Evolutionary conservation across 176 grass and related monocot genomes (phyloP), one percentile per base, ranked within the genome.

Genomic region (Lolium perenne): DNA sequence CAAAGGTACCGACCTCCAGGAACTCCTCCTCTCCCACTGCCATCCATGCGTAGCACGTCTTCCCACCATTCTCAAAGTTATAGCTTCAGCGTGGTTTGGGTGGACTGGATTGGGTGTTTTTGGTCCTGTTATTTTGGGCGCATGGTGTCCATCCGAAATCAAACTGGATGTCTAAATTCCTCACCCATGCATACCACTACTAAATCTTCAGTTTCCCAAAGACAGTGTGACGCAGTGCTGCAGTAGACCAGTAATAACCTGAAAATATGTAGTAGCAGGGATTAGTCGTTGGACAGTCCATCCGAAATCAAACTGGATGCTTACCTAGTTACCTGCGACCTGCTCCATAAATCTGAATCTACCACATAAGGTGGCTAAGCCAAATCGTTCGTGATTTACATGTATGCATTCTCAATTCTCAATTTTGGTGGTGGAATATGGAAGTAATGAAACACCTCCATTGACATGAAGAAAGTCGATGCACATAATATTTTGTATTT

Each of bases 1-100:
- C 54, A 88, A 69, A 88, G 90, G 90, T 91, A 90, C 67, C 23
- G 16, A 21, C 16, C 74, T 83, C 55, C 74, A 65, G 16, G 23
- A 43, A 70, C 26, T 13, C 17, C 47, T 64, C 48, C 46, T 57
- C 43, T 29, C 23, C 16, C 64, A 54, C 47, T 13, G 3, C 25
- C 18, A 5, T 77, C 38, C 71, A 8, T 3, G 12, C 20, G 66
- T 82, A 82, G n/a, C 46, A 26, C 21, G 46, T 48, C 5, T 7
- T n/a, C 80, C 80, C 29, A 20, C 32, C 7, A 41, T 40, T 82
- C 63, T 82, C 32, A 14, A 8, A 23, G 11, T 5, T 49, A 12
- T 69, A 38, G 4, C 32, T 82, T 51, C 26, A 21, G 8, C 13
- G 55, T 22, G 13, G 65, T 18, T 41, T 71, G 20, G 32, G n/a